Conservation (phyloP, 2,329 filamentous ascomycete species). For the Aspergillus ustus region DNA sequence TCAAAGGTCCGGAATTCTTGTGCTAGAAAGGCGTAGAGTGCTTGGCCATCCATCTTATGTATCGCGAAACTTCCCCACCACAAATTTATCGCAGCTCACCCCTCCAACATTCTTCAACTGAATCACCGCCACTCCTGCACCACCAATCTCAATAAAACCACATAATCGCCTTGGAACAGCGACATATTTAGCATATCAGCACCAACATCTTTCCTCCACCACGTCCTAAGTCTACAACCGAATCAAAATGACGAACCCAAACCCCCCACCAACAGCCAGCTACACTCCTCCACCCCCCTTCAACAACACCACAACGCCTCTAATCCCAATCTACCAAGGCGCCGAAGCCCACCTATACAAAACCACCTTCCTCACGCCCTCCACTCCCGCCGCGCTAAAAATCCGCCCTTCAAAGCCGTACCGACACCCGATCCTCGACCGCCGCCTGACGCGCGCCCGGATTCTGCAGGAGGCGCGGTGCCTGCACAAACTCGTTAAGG, state of each 20-base stretch:
- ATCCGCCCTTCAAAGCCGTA: constrained; percentile 90
- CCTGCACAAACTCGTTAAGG: constrained; percentile 74
- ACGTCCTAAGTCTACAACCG: neutral
- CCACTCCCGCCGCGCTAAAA: constrained; percentile 78
- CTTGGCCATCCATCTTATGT: neutral
- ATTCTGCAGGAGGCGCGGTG: constrained; percentile 89
- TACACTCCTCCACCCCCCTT: constrained; percentile 57
- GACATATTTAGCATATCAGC: neutral
- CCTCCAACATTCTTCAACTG: neutral
- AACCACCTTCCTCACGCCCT: constrained; percentile 74
- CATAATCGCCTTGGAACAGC: neutral
- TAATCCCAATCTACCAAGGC: constrained; percentile 83
- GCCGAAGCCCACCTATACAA: constrained; percentile 94
- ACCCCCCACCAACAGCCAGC: constrained; percentile 6
- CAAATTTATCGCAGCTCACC: constrained; percentile 10
- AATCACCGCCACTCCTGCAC: neutral
- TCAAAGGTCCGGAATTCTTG: neutral
- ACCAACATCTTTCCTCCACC: neutral
- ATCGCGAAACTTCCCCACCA: constrained; percentile 6
- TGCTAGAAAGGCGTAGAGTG: neutral
- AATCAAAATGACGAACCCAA: neutral
- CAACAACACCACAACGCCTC: constrained; percentile 61
- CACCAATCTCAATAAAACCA: neutral
- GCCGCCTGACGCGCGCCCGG: constrained; percentile 81
- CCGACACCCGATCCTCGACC: constrained; percentile 87